Percentiles rank a stretch among this genome's conserved stretches.
These are phyloP conservation scores for Apiotrichum sp. DNA, from an alignment of 1,284 basidiomycete genomes.

Conservation along the genomic window DNA sequence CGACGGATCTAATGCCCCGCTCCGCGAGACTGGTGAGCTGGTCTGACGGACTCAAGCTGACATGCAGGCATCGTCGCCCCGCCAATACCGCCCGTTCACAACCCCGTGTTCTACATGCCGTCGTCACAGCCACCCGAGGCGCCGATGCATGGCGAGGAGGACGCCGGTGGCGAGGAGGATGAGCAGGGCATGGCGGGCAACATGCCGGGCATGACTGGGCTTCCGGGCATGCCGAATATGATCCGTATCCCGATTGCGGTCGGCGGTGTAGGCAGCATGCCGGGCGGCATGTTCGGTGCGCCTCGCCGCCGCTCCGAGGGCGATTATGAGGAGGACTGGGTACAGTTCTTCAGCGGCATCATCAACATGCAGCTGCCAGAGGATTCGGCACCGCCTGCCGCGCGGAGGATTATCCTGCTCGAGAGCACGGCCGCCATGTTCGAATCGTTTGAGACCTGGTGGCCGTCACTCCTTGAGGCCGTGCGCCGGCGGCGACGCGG, in stretches of 20 bases:
- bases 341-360: conserved; percentile 29
- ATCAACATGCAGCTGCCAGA: conserved; percentile 27
- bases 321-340: conserved; percentile 25
- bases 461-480: conserved; percentile 65
- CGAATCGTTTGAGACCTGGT: conserved; percentile 67
- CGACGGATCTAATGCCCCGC: conserved; percentile 50
- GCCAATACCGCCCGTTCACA: conserved; percentile 10
- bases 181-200: neutral
- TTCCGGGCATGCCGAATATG: conserved; percentile 9
- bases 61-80: conserved; percentile 21
- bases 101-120: conserved; percentile 58
- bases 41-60: conserved; percentile 50
- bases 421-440: conserved; percentile 72
- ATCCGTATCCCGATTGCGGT: conserved; percentile 14
- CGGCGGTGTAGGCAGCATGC: conserved; percentile 1
- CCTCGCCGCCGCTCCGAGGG: conserved; percentile 4
- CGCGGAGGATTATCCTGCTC: conserved; percentile 66
- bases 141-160: conserved; percentile 9
- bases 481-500: conserved; percentile 59
- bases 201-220: neutral
- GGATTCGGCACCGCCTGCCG: neutral
- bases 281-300: conserved; percentile 5
- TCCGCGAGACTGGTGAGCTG: conserved; percentile 64
- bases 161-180: conserved; percentile 10
- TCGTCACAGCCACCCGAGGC: conserved; percentile 44